phyloP scores from a whole-genome alignment of 163 green algal species.

The Chlamydomonas reinhardtii region DNA sequence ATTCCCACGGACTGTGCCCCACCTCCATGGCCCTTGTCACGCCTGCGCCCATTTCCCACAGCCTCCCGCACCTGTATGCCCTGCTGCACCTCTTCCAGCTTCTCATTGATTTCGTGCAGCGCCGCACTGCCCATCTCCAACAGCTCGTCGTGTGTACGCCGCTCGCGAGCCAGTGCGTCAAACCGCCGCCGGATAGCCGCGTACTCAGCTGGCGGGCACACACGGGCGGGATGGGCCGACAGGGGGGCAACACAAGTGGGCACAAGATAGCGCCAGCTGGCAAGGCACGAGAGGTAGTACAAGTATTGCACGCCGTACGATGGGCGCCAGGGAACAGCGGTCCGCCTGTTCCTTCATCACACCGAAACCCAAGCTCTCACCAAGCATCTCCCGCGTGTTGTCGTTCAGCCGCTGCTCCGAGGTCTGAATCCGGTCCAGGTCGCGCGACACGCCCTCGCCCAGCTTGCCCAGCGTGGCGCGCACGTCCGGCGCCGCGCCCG shows the following conservation, averaged over 20 bases:
- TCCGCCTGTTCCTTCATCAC: no score
- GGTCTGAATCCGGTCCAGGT: constrained; percentile 50
- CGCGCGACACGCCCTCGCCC: not conserved
- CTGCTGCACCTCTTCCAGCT: constrained; percentile 19
- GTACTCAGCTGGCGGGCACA: constrained; percentile 1
- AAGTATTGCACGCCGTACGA: no score
- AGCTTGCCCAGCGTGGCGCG: not conserved
- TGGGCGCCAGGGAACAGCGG: no score
- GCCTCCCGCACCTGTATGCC: not conserved
- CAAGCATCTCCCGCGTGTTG: constrained; percentile 1
- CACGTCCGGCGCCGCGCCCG: constrained; percentile 10
- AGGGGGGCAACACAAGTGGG: no score
- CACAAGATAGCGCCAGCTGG: no score
- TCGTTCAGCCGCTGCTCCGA: constrained; percentile 47
- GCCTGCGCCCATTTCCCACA: no score
- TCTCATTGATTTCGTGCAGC: constrained; percentile 36
- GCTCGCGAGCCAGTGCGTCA: constrained; percentile 28
- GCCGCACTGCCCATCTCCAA: constrained; percentile 48
- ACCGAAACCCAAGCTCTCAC: no score
- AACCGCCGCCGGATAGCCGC: constrained; percentile 23
- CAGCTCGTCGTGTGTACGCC: constrained; percentile 48
- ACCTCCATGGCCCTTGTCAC: no score
- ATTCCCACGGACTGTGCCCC: no score
- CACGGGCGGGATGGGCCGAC: no score
- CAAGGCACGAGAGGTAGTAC: no score